Evolutionary conservation across 805 yeast genomes (phyloP), one percentile per base, ranked within the genome.

Genomic region (Debaryomyces prosopidis): DNA sequence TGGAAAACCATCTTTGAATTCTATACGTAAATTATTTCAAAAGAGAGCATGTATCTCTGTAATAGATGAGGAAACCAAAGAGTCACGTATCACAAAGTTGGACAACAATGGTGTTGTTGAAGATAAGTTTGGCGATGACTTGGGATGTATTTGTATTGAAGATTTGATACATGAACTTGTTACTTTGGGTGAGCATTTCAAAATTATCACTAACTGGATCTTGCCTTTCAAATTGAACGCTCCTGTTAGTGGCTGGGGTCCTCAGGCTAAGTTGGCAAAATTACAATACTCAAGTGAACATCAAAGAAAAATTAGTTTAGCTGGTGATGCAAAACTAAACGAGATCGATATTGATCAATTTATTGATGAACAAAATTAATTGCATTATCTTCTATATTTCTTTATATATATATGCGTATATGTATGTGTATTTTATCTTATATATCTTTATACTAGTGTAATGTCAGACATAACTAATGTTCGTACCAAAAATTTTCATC

Each of bases 101-200:
- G 87, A 87, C 63, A 89, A 84, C 65, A 87, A 87, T 70, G 83
- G 81, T 55, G 66, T 82, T 34, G 84, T 87, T 42, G 95, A 87
- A 68, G 90, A 86, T 57, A 71, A 74, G 57, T 73, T 87, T 50
- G 87, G 84, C 7, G 68, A 65, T 40, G 66, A 63, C 34, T 69
- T 73, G 44, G 90, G 92, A 23, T 70, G 85, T 48, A 81, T 87
- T 51, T 87, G 95, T 79, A 77, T 85, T 15, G 94, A 87, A 69
- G 95, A 87, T 66, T 73, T 87, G 45, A 79, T 87, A 44, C 89
- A 84, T 59, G 92, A 87, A 66, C 74, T 87, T 43, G 73, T 71
- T 16, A 63, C 82, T 14, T 57, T 85, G 54, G 87, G 89, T 15
- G 88, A 81, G 19, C 68, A 76, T 49, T 87, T 87, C 71, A 80